phyloP scores from a whole-genome alignment of 148 eudicot species.

The Arbutus unedo region DNA sequence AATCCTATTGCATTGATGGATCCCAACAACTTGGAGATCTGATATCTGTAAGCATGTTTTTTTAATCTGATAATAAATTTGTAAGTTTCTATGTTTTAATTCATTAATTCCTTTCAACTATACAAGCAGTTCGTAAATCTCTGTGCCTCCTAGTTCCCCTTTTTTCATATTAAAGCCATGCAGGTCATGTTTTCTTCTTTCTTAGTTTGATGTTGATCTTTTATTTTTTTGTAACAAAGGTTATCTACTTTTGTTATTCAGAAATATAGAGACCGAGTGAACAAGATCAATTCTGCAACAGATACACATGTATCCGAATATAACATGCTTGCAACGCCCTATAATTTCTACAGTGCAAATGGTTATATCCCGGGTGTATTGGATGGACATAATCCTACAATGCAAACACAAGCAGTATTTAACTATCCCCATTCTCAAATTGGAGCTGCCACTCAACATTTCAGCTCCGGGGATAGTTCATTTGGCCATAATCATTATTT shows the following conservation, averaged over 20 bases:
- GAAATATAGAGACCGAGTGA: conserved; percentile 15
- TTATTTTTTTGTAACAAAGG: conserved; percentile 1
- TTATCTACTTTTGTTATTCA: not conserved
- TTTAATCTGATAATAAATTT: not conserved
- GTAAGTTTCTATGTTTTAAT: not conserved
- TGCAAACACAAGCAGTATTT: conserved; percentile 9
- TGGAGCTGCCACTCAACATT: not conserved
- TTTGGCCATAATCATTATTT: not conserved
- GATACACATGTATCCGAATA: not conserved
- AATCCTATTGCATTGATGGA: not conserved
- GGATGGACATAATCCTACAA: not conserved
- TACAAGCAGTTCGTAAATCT: too few species aligned
- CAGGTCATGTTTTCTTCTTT: not conserved
- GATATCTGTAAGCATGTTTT: not conserved
- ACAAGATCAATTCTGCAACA: not conserved
- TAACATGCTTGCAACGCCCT: not conserved
- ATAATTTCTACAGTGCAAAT: not conserved
- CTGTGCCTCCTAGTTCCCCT: too few species aligned
- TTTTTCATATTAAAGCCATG: not conserved
- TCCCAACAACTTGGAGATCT: not conserved
- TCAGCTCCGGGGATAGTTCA: not conserved
- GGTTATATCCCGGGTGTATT: not conserved
- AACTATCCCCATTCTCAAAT: not conserved
- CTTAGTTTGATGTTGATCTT: not conserved
- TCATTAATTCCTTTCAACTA: not conserved